Evolutionary conservation across 2,329 filamentous ascomycete genomes (phyloP), one percentile per base, ranked within the genome.

Genomic region (Xylaria digitata): DNA sequence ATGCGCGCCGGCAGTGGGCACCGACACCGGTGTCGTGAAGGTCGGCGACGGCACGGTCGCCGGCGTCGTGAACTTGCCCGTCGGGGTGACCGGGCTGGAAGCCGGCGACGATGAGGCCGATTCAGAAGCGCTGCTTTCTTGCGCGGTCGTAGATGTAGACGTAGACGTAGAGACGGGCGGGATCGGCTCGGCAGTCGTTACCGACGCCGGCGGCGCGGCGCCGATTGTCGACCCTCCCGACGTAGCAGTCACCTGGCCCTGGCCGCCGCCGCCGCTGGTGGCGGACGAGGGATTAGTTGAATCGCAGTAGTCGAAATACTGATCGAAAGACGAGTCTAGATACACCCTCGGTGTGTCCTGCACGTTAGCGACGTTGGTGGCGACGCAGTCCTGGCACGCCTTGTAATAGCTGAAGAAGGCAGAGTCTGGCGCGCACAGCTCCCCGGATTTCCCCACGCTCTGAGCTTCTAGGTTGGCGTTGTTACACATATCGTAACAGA

Each of bases 401-500:
- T 57, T 17, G 11, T 81, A 77, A 23, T 74, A 74, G 0, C 59
- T 52, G 2, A 55, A 52, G 76, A 88, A 90, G 0, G 75, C 64
- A 0, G 85, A 86, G 6, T 57, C 75, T 0, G 57, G 0, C 0
- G 60, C 70, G 73, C 89, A 90, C 0, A 90, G 81, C 0, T 52
- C 70, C 0, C 79, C 66, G 0, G 74, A 75, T 72, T 87, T 87
- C 30, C 89, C 89, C 1, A 79, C 68, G 0, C 66, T 70, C 62
- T 85, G 79, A 0, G 80, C 86, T 70, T 86, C 83, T 2, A 82
- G 49, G 40, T 76, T 80, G 17, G 82, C 82, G 34, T 82, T 79
- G 68, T 89, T 84, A 75, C 89, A 92, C 0, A 72, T 52, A 4
- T 77, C 78, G 68, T 76, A 90, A 75, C 89, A 92, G 3, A 79